A percentile compares a stretch with the other conserved stretches of the same genome.
These are phyloP conservation scores for Punctularia strigosozonata DNA, from an alignment of 768 basidiomycete genomes.

Conservation along the genomic window DNA sequence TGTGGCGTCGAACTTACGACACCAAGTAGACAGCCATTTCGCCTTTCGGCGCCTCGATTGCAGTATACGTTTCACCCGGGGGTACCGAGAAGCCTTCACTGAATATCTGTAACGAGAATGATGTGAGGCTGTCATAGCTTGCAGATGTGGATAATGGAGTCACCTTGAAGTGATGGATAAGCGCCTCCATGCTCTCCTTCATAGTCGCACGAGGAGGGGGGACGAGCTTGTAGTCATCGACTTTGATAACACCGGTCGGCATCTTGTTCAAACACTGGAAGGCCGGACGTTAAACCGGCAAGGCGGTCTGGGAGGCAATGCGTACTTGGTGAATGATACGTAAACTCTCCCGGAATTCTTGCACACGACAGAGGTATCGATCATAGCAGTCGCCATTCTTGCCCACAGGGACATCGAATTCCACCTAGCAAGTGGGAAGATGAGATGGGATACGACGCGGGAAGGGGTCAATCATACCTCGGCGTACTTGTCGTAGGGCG, in stretches of 20 bases:
- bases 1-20: constrained; percentile 41
- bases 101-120: constrained; percentile 50
- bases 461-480: constrained; percentile 38
- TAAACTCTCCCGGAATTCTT: constrained; percentile 94
- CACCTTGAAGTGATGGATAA: constrained; percentile 98
- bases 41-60: constrained; percentile 97
- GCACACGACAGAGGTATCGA: constrained; percentile 93
- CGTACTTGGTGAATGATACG: constrained; percentile 71
- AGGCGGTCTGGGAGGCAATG: not conserved
- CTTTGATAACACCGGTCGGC: constrained; percentile 81
- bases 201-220: constrained; percentile 94
- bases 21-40: constrained; percentile 99
- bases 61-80: constrained; percentile 90
- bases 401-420: constrained; percentile 95
- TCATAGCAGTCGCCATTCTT: constrained; percentile 97
- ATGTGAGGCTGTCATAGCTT: constrained; percentile 30
- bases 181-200: constrained; percentile 98
- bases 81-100: constrained; percentile 96
- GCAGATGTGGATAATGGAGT: not conserved
- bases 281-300: not conserved
- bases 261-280: constrained; percentile 92
- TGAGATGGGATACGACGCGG: not conserved
- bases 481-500: constrained; percentile 94
- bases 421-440: constrained; percentile 43
- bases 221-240: constrained; percentile 95